These are phyloP conservation scores for Aquilaria agallochum DNA, from an alignment of 441 rosid species.

Conservation along the genomic window DNA sequence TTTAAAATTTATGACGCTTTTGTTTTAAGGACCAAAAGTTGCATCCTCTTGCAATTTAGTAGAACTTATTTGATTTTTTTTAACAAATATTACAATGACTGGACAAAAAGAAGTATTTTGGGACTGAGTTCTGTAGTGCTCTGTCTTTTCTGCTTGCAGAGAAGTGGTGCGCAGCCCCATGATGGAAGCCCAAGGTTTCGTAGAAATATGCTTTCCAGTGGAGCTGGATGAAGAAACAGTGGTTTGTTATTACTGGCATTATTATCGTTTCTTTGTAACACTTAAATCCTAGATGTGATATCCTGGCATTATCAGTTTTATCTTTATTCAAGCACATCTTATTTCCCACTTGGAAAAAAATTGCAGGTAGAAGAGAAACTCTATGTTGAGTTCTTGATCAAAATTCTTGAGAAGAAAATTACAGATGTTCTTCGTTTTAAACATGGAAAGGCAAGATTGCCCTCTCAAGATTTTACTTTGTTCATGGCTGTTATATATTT, in stretches of 20 bases:
- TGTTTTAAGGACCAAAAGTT: too few relatives aligned
- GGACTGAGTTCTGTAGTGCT: too few relatives aligned
- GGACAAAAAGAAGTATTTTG: too few relatives aligned
- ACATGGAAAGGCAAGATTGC: slow-evolving; percentile 72
- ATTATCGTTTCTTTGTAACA: too few relatives aligned
- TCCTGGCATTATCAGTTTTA: background rate
- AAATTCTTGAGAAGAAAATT: slow-evolving; percentile 87
- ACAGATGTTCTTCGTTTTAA: slow-evolving; percentile 86
- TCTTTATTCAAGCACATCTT: too few relatives aligned
- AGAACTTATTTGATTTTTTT: too few relatives aligned
- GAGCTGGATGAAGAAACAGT: slow-evolving; percentile 81
- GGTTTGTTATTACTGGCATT: slow-evolving; percentile 32
- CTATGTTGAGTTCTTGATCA: slow-evolving; percentile 71
- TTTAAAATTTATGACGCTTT: background rate
- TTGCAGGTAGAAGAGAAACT: slow-evolving; percentile 84
- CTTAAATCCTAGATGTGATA: too few relatives aligned
- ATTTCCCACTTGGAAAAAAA: slow-evolving; percentile 10
- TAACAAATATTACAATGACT: too few relatives aligned
- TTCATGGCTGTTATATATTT: slow-evolving; percentile 3
- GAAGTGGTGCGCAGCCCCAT: slow-evolving; percentile 86
- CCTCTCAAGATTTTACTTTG: background rate
- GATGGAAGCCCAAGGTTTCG: slow-evolving; percentile 95
- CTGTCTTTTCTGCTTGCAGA: slow-evolving; percentile 30
- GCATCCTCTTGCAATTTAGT: too few relatives aligned
- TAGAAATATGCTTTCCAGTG: slow-evolving; percentile 93